A percentile compares a stretch with the other conserved stretches of the same genome.
Conservation (phyloP, 768 basidiomycete species). For the Hirschioporus abietinus region DNA sequence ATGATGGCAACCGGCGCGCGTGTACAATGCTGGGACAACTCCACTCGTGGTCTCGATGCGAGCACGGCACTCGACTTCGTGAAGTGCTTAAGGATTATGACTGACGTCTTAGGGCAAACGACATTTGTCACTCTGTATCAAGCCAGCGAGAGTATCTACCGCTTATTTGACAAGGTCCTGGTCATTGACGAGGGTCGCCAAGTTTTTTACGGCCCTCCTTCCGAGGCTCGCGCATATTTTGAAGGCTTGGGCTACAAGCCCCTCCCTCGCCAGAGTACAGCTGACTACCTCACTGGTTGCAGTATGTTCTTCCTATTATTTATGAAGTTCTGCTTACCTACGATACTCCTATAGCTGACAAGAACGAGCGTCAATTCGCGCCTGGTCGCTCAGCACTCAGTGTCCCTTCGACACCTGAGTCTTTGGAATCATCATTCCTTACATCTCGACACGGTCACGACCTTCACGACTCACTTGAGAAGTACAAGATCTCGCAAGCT, state of each 20-base stretch:
- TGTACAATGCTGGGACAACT: conserved; percentile 81
- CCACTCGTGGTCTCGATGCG: conserved; percentile 76
- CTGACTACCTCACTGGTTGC: conserved; percentile 81
- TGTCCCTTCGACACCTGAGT: conserved; percentile 63
- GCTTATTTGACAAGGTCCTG: conserved; percentile 83
- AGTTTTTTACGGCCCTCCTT: conserved; percentile 73
- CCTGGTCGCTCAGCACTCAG: conserved; percentile 50
- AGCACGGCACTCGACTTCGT: conserved; percentile 87
- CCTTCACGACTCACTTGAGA: conserved; percentile 42
- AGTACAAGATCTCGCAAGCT: conserved; percentile 53
- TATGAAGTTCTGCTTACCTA: conserved; percentile 31
- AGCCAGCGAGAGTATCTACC: conserved; percentile 74
- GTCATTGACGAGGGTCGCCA: conserved; percentile 77
- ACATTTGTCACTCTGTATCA: conserved; percentile 79
- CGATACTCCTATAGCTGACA: conserved; percentile 47
- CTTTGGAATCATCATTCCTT: conserved; percentile 59
- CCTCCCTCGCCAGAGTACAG: conserved; percentile 77
- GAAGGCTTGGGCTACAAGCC: conserved; percentile 65
- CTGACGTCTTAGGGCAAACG: conserved; percentile 75
- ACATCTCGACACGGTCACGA: conserved; percentile 39
- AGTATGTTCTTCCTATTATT: conserved; percentile 20
- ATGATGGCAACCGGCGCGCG: conserved; percentile 81
- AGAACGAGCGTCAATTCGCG: conserved; percentile 79
- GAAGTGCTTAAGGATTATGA: conserved; percentile 73
- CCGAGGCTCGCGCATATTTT: conserved; percentile 76